Base-by-base conservation (phyloP, 768 basidiomycete species). In the Russula vinacea region DNA sequence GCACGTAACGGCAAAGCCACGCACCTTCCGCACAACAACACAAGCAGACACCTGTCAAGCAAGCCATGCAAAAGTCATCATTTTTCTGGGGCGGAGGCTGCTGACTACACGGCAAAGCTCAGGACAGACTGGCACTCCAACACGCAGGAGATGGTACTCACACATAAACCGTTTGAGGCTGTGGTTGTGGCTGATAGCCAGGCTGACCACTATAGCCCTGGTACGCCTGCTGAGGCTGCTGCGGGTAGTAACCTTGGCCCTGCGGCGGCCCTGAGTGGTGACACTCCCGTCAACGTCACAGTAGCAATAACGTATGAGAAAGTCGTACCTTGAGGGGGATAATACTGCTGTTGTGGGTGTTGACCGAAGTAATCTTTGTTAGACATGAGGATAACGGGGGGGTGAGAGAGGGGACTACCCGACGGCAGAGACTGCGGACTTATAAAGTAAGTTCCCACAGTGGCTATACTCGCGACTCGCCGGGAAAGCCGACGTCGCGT, bases 111-210 rank as follows among this genome's bases (percentile, higher is more conserved):
- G 26, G 29, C 16, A 39, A 39, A 50, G n/a, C 45, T n/a, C 76
- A 79, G 52, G 29, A 51, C 39, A 59, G 5, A 52, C 37, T 58
- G 47, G 49, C 45, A 44, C 44, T 35, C 44, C 5, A 47, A 22
- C 37, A 37, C 24, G 9, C 42, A 5, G 26, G 5, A 50, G 39
- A 35, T 29, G n/a, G 37, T n/a, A 5, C 42, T 32, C 71, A 91
- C 90, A 91, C 88, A 71, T 90, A 89, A 58, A 92, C 85, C 0
- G 87, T 85, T 73, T 92, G 90, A 19, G 91, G 90, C 68, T 84
- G 85, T 19, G 85, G 86, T 67, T 87, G 83, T 17, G 83, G 83
- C 58, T 83, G 80, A 68, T 81, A 82, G 8, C 72, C 73, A 29
- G 73, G 76, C 51, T 78, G 80, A 19, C 77, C 75, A 33, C 74